Conservation (phyloP, 2,329 filamentous ascomycete species). For the Teratosphaeria nubilosa region DNA sequence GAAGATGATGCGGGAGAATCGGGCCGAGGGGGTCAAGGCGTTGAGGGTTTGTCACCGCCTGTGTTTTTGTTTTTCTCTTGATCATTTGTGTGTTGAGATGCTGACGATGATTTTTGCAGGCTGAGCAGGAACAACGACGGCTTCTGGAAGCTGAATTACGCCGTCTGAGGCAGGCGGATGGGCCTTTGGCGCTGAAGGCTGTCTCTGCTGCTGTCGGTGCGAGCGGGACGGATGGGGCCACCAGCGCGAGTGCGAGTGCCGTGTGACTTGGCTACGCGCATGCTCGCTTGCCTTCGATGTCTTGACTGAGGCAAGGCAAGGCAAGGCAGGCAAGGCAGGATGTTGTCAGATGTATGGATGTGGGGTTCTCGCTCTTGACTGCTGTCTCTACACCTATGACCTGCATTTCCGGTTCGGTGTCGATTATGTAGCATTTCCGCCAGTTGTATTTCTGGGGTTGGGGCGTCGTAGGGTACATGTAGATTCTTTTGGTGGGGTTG, state of each 20-base stretch:
- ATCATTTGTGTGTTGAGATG: conserved; percentile 2
- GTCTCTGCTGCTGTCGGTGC: neutral
- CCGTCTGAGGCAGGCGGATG: conserved; percentile 32
- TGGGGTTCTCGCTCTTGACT: too few relatives aligned
- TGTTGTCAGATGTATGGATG: neutral
- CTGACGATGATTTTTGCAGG: conserved; percentile 37
- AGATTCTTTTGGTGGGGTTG: too few relatives aligned
- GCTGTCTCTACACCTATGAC: too few relatives aligned
- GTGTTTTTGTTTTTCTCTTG: neutral
- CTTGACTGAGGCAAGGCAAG: neutral
- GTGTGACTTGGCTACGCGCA: neutral
- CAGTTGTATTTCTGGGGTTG: too few relatives aligned
- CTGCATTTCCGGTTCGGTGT: too few relatives aligned
- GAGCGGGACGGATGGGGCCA: neutral
- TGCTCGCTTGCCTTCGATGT: neutral
- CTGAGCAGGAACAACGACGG: conserved; percentile 61
- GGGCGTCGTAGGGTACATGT: too few relatives aligned
- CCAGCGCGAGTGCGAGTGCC: neutral
- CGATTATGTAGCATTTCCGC: too few relatives aligned
- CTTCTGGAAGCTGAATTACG: conserved; percentile 56
- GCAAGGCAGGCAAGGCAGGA: neutral
- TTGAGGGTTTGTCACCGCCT: conserved; percentile 56
- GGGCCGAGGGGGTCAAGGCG: conserved; percentile 53
- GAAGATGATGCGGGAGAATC: conserved; percentile 69
- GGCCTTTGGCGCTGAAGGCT: conserved; percentile 1